Conservation (phyloP, 2,329 filamentous ascomycete species). For the Trichoderma sp. region DNA sequence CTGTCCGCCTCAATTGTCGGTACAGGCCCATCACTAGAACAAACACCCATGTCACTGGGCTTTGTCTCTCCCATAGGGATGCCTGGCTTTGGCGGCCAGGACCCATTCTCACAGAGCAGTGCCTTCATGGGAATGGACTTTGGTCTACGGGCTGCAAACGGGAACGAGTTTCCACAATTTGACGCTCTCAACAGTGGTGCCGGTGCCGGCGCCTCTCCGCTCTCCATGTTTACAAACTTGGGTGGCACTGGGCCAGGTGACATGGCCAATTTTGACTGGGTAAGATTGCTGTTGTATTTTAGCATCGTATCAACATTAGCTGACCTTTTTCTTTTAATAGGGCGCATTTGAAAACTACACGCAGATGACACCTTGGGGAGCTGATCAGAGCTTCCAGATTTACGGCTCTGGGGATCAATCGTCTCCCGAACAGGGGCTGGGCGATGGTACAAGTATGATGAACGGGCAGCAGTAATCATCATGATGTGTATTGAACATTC, state of each 20-base stretch:
- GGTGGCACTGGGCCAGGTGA: conserved; percentile 38
- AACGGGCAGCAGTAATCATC: conserved; percentile 23
- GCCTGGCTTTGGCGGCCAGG: conserved; percentile 26
- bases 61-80: conserved; percentile 29
- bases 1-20: conserved; percentile 36
- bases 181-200: conserved; percentile 28
- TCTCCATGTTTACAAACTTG: conserved; percentile 52
- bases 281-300: conserved; percentile 33
- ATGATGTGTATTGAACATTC: no score
- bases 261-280: conserved; percentile 57
- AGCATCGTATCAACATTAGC: conserved; percentile 12
- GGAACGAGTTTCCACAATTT: conserved; percentile 32
- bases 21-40: conserved; percentile 41
- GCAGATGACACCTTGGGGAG: conserved; percentile 51
- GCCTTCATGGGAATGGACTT: conserved; percentile 47
- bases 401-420: conserved; percentile 37
- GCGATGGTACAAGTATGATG: conserved; percentile 26
- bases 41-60: conserved; percentile 28
- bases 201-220: conserved; percentile 40
- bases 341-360: conserved; percentile 56
- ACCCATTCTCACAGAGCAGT: conserved; percentile 37
- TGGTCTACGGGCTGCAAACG: conserved; percentile 32
- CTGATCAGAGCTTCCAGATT: conserved; percentile 51
- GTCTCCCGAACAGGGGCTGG: conserved; percentile 29
- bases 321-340: conserved; percentile 35